Evolutionary conservation across 2,329 filamentous ascomycete species (phyloP), one percentile per base, ranked within the genome.

Genomic region (Cytospora paraplurivora): DNA sequence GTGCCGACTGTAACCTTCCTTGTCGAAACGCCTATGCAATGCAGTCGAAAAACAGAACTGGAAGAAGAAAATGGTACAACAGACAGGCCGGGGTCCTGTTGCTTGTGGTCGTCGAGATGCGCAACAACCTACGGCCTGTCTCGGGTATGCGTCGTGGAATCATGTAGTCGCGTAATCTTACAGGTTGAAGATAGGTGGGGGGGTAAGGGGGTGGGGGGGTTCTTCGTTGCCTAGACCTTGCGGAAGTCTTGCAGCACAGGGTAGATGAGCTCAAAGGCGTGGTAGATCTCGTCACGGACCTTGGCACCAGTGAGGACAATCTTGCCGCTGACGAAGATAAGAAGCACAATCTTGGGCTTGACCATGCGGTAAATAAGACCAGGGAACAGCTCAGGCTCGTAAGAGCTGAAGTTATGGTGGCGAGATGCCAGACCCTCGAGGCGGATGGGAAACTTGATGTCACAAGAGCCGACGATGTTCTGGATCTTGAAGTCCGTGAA

Each of bases 341-440:
- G 82, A 33, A 98, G 88, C 60, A 98, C 94, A 70, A 98, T 97
- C 88, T 98, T 98, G 21, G 95, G 95, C 84, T 98, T 98, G 84
- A 98, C 97, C 95, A 99, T 99, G 77, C 95, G 93, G 81, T 99
- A 99, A 80, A 99, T 99, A 59, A 99, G 88, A 87, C 95, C 95
- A 73, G 95, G 95, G 86, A 98, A 99, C 76, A 99, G 79, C 76
- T 99, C 95, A 70, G 95, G 95, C 79, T 99, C 95, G 78, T 99
- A 99, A 63, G 93, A 97, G 79, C 92, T 96, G 87, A 98, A 99
- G 81, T 97, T 97, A 84, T 98, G 94, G 85, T 99, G 95, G 79
- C 93, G 92, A 70, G 90, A 95, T 17, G 95, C 95, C 75, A 99
- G 82, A 79, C 95, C 95, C 77, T 98, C 95, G 64, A 99, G 85